phyloP scores from a whole-genome alignment of 2,329 filamentous ascomycete species.

The Trichoderma cornu-damae region DNA sequence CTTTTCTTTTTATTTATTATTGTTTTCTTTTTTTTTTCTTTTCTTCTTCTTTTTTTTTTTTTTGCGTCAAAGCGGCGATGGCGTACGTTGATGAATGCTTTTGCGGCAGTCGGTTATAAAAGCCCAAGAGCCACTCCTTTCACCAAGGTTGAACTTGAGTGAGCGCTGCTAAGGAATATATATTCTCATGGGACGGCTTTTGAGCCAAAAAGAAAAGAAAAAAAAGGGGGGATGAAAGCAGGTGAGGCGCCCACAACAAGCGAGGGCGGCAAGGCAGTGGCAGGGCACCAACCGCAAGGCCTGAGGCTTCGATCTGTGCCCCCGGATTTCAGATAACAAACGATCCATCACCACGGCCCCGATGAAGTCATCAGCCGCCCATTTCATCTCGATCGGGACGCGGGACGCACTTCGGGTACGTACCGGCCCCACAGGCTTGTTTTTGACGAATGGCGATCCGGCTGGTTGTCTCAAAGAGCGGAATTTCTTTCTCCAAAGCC shows the following conservation, averaged over 20 bases:
- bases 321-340: constrained; percentile 14
- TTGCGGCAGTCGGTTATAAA: not conserved
- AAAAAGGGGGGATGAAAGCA: not conserved
- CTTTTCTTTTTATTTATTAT: no score
- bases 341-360: constrained; percentile 1
- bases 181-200: no score
- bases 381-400: constrained; percentile 15
- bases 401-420: constrained; percentile 8
- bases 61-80: not conserved
- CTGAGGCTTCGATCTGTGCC: constrained; percentile 7
- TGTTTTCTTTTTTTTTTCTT: no score
- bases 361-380: constrained; percentile 16
- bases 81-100: not conserved
- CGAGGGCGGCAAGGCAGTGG: not conserved
- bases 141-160: no score
- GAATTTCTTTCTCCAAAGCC: no score
- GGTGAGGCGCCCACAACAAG: not conserved
- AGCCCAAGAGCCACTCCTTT: no score
- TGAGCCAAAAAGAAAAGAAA: no score
- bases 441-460: constrained; percentile 2
- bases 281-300: constrained; percentile 7
- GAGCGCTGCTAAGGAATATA: no score
- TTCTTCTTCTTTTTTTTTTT: no score
- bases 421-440: not conserved
- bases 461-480: constrained; percentile 13